Evolutionary conservation across 2,329 filamentous ascomycete species (phyloP).

Genomic region (Raffaelea ambrosiae): DNA sequence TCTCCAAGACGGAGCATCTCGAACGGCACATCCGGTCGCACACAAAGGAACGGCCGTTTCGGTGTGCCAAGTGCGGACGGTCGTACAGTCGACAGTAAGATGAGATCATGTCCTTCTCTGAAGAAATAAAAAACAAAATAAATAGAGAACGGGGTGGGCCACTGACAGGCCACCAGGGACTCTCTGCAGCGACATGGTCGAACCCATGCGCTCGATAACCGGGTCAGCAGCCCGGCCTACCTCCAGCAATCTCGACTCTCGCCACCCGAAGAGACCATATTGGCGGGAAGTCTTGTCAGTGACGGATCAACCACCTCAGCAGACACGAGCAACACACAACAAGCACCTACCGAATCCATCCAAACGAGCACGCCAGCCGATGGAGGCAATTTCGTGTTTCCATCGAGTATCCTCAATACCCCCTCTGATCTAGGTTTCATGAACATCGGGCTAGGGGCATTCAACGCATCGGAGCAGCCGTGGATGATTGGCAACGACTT

Average conservation of each 20-base stretch:
- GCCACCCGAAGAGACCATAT: too few relatives aligned
- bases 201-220: not conserved
- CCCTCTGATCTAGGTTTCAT: not conserved
- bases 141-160: not conserved
- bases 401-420: not conserved
- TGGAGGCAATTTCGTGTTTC: not conserved
- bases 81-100: not conserved
- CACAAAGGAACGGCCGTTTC: not conserved
- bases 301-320: too few relatives aligned
- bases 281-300: too few relatives aligned
- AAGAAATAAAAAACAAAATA: too few relatives aligned
- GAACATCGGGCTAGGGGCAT: not conserved
- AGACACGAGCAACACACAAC: too few relatives aligned
- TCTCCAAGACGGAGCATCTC: not conserved
- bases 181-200: not conserved
- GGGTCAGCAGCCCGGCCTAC: too few relatives aligned
- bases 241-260: too few relatives aligned
- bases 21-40: not conserved
- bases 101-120: too few relatives aligned
- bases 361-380: too few relatives aligned
- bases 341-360: too few relatives aligned
- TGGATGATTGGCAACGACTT: not conserved
- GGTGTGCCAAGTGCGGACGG: not conserved
- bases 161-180: not conserved
- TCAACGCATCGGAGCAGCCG: not conserved